Evolutionary conservation across 1,284 basidiomycete species (phyloP).

Genomic region (Boletus austroedulis): DNA sequence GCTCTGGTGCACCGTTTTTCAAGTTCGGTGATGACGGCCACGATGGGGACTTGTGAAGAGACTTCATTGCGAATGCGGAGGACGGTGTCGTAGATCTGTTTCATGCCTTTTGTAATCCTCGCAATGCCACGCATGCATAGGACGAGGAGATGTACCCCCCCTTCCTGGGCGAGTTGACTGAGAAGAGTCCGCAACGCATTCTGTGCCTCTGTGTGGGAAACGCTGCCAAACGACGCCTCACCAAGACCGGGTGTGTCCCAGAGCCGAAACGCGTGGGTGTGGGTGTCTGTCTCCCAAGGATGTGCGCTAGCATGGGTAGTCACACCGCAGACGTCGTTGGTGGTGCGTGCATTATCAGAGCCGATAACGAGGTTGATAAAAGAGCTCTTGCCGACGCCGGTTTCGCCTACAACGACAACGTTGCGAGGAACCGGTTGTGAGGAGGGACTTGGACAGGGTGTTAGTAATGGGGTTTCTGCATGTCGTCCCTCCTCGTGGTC

Average conservation of each 20-base stretch:
- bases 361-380: slow-evolving; percentile 33
- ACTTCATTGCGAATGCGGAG: slow-evolving; percentile 23
- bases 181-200: slow-evolving; percentile 32
- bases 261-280: slow-evolving; percentile 26
- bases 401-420: slow-evolving; percentile 31
- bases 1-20: slow-evolving; percentile 30
- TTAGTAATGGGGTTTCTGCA: background rate
- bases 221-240: slow-evolving; percentile 31
- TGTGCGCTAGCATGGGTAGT: no score
- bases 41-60: slow-evolving; percentile 23
- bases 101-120: slow-evolving; percentile 30
- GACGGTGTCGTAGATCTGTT: slow-evolving; percentile 31
- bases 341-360: no score
- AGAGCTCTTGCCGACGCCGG: slow-evolving; percentile 36
- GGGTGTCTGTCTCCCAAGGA: slow-evolving; percentile 19
- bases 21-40: slow-evolving; percentile 36
- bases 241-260: slow-evolving; percentile 36
- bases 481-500: background rate
- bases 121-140: slow-evolving; percentile 35
- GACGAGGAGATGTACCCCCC: slow-evolving; percentile 32
- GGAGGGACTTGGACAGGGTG: background rate
- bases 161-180: slow-evolving; percentile 19
- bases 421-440: slow-evolving; percentile 28
- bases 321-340: slow-evolving; percentile 34
- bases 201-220: slow-evolving; percentile 26